These are phyloP conservation scores for Plectranthus barbatus DNA, from an alignment of 257 asterid genomes.

Conservation along the genomic window DNA sequence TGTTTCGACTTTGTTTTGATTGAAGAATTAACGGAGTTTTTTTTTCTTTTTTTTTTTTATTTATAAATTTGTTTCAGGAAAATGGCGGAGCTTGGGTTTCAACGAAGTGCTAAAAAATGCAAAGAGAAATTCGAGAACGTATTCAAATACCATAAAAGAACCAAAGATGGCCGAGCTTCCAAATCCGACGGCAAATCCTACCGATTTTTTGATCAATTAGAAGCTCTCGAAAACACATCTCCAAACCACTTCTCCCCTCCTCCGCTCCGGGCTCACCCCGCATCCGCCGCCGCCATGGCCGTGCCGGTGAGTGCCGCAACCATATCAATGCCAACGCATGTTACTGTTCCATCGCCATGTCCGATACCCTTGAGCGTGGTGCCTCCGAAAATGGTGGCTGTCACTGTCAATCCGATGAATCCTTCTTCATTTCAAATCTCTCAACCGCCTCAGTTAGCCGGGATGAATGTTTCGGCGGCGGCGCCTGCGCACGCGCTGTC, in stretches of 20 bases:
- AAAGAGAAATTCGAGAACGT: constrained; percentile 92
- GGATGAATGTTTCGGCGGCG: neutral
- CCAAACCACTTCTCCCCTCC: constrained; percentile 32
- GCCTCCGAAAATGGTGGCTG: constrained; percentile 14
- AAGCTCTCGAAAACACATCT: constrained; percentile 51
- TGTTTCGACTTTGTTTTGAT: constrained; percentile 3
- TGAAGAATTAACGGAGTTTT: constrained; percentile 13
- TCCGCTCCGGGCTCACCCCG: constrained; percentile 26
- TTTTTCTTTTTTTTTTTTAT: no score
- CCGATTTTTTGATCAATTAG: constrained; percentile 81
- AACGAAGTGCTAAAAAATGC: constrained; percentile 78
- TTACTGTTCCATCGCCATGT: constrained; percentile 56
- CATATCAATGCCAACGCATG: constrained; percentile 20
- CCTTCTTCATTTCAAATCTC: constrained; percentile 21
- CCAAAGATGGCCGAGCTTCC: constrained; percentile 78
- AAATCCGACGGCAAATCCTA: constrained; percentile 81
- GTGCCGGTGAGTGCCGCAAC: constrained; percentile 2
- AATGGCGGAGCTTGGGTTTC: constrained; percentile 90
- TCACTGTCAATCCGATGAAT: neutral
- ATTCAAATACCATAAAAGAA: constrained; percentile 81
- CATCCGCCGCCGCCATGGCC: constrained; percentile 12
- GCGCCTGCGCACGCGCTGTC: constrained; percentile 17
- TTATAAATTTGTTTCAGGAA: constrained; percentile 59
- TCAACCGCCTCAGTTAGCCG: neutral
- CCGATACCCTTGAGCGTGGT: constrained; percentile 26